Percentiles rank a stretch among this genome's conserved stretches.
These are phyloP conservation scores for Pelargonium myrrhifolium DNA, from an alignment of 441 rosid genomes.

Conservation along the genomic window DNA sequence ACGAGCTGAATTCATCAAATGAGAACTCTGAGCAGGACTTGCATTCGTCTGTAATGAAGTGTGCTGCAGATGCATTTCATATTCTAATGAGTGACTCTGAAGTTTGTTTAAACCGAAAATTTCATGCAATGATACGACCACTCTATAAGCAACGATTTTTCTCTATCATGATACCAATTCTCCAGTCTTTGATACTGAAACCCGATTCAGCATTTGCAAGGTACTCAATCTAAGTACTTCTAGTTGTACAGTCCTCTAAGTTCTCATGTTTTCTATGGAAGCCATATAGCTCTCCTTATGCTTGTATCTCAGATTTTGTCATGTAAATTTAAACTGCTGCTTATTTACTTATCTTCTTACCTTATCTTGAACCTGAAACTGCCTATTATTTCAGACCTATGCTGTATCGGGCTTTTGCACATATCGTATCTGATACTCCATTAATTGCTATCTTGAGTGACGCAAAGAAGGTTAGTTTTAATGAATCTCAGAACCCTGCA, in stretches of 20 bases:
- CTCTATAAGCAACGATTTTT: slow-evolving; percentile 85
- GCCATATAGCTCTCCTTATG: background rate
- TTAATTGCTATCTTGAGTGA: slow-evolving; percentile 43
- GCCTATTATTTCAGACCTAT: slow-evolving; percentile 47
- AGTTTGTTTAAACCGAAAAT: slow-evolving; percentile 54
- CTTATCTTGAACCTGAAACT: background rate
- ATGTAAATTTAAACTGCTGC: background rate
- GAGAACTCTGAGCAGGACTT: slow-evolving; percentile 24
- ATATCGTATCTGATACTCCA: slow-evolving; percentile 66
- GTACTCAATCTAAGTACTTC: slow-evolving; percentile 19
- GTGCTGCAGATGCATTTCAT: slow-evolving; percentile 77
- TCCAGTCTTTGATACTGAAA: slow-evolving; percentile 52
- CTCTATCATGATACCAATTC: slow-evolving; percentile 56
- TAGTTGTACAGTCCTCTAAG: background rate
- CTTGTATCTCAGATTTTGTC: background rate
- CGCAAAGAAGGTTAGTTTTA: slow-evolving; percentile 5
- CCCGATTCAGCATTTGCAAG: slow-evolving; percentile 42
- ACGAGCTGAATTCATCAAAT: slow-evolving; percentile 18
- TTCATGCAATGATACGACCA: slow-evolving; percentile 73
- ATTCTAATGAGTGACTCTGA: slow-evolving; percentile 72
- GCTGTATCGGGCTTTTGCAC: slow-evolving; percentile 56
- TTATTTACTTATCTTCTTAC: background rate
- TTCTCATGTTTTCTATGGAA: background rate
- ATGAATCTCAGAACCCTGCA: background rate
- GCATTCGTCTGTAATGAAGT: slow-evolving; percentile 40